These are phyloP conservation scores for Amanita brunnescens DNA, from an alignment of 768 basidiomycete genomes.

Conservation along the genomic window DNA sequence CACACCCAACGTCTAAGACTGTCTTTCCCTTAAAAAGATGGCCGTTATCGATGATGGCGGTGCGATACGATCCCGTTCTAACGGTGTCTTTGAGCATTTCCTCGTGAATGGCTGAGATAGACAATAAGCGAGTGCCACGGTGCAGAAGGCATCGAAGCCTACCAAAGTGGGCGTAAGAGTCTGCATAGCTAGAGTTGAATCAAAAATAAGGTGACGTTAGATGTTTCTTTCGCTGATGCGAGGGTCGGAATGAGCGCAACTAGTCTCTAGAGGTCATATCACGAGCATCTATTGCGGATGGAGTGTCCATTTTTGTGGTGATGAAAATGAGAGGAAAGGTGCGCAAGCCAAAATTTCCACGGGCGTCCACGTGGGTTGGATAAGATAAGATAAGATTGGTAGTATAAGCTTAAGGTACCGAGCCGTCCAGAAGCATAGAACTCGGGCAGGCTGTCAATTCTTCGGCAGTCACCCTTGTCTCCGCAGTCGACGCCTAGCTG, in stretches of 20 bases:
- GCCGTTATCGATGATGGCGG: conserved; percentile 88
- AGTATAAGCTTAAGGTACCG: neutral
- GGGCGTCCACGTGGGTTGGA: too few relatives aligned
- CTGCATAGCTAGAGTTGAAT: conserved; percentile 65
- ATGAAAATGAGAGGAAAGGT: too few relatives aligned
- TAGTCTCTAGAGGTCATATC: conserved; percentile 86
- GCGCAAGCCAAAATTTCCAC: too few relatives aligned
- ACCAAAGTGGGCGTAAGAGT: conserved; percentile 96
- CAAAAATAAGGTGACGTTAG: conserved; percentile 31
- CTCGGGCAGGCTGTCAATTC: too few relatives aligned
- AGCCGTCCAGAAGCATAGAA: too few relatives aligned
- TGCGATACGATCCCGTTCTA: conserved; percentile 90
- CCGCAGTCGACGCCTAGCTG: neutral
- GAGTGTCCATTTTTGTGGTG: neutral
- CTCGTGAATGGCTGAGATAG: conserved; percentile 79
- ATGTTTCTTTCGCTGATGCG: conserved; percentile 19
- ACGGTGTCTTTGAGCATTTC: conserved; percentile 99
- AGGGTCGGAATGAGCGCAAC: conserved; percentile 42
- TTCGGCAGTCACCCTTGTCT: too few relatives aligned
- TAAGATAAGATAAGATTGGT: neutral
- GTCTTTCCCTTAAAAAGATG: conserved; percentile 97
- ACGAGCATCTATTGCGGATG: neutral
- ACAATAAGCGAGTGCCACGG: neutral
- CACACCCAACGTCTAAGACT: conserved; percentile 97
- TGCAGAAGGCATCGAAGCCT: neutral